Conservation (phyloP, 257 asterid genomes). For the Schizonepeta tenuifolia region DNA sequence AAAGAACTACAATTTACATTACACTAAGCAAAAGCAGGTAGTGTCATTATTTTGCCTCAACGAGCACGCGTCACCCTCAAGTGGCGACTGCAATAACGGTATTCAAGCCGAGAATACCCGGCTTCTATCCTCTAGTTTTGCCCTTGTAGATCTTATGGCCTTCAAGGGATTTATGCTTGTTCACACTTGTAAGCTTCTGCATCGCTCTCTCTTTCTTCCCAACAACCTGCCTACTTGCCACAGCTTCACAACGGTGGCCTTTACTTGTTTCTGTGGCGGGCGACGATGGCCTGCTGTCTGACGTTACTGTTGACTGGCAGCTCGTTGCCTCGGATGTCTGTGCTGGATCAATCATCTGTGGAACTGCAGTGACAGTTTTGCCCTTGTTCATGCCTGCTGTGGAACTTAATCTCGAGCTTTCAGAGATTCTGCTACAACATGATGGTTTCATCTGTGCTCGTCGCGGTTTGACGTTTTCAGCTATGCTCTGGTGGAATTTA, state of each 20-base stretch:
- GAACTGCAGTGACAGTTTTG: conserved; percentile 21
- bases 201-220: conserved; percentile 37
- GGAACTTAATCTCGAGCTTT: conserved; percentile 28
- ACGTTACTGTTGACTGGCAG: conserved; percentile 47
- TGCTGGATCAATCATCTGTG: conserved; percentile 23
- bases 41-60: background rate
- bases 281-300: conserved; percentile 50
- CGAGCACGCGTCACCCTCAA: background rate
- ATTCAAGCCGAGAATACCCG: too few relatives aligned
- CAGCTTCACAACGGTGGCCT: background rate
- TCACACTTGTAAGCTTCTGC: conserved; percentile 29
- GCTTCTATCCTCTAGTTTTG: conserved; percentile 29
- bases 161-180: conserved; percentile 37
- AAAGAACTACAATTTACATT: conserved; percentile 27
- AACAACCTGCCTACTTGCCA: conserved; percentile 5
- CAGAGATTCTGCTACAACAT: conserved; percentile 33
- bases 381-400: conserved; percentile 26
- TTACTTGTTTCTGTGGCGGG: conserved; percentile 39
- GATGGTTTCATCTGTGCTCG: conserved; percentile 38
- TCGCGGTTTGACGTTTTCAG: conserved; percentile 37
- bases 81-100: background rate
- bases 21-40: background rate
- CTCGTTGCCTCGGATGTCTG: conserved; percentile 43
- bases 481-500: conserved; percentile 39
- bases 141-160: conserved; percentile 27